phyloP scores from a whole-genome alignment of 306 rosid genomes.

The Cicer cuneatum region DNA sequence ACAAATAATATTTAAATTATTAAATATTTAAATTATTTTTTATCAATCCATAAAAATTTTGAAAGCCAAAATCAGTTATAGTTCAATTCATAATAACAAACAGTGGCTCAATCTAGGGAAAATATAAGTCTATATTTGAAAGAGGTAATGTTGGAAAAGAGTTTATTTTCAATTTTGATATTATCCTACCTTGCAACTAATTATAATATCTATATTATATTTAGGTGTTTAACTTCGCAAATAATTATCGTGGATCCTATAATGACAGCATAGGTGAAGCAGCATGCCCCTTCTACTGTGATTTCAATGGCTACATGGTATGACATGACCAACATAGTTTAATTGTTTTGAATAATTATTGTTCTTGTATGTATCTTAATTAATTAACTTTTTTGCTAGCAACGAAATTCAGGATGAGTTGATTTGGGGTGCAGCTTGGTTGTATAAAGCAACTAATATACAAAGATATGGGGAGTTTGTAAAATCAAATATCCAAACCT shows the following conservation, averaged over 20 bases:
- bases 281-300: conserved; percentile 64
- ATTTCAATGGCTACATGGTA: conserved; percentile 54
- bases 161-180: no score
- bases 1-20: no score
- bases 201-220: neutral
- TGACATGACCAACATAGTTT: neutral
- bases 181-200: neutral
- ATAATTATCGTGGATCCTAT: conserved; percentile 53
- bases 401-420: conserved; percentile 55
- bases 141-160: no score
- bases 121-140: no score
- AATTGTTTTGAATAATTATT: neutral
- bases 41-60: no score
- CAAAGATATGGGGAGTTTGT: conserved; percentile 45
- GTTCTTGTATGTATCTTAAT: neutral
- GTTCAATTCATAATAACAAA: no score
- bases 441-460: conserved; percentile 45
- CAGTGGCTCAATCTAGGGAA: no score
- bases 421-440: conserved; percentile 66
- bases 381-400: neutral
- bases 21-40: no score
- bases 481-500: conserved; percentile 23
- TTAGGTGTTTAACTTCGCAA: conserved; percentile 60
- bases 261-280: conserved; percentile 38
- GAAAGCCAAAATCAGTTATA: no score